Evolutionary conservation across 495 filamentous ascomycete species (phyloP).

Genomic region (Penicillium tannophilum): DNA sequence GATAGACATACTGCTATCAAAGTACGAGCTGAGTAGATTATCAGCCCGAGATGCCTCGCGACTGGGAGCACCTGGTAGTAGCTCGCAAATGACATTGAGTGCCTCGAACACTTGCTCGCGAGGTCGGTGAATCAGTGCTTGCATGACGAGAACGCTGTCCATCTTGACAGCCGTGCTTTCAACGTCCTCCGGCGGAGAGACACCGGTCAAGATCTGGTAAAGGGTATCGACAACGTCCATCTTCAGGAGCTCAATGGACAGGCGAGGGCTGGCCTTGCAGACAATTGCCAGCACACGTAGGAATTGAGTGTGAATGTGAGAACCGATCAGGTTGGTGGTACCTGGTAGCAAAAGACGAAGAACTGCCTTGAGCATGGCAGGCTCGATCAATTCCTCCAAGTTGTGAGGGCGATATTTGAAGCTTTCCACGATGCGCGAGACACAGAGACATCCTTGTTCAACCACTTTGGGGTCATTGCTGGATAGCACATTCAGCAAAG

Average conservation of each 20-base stretch:
- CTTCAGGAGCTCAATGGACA: constrained; percentile 90
- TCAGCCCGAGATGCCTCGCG: constrained; percentile 48
- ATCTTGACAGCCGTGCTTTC: constrained; percentile 87
- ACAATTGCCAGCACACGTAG: constrained; percentile 86
- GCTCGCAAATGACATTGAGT: constrained; percentile 95
- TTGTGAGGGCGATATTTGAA: constrained; percentile 86
- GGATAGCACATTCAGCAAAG: constrained; percentile 80
- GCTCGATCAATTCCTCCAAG: constrained; percentile 87
- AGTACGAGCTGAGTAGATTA: constrained; percentile 53
- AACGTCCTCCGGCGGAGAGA: constrained; percentile 80
- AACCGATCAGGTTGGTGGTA: constrained; percentile 92
- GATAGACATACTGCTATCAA: constrained; percentile 36
- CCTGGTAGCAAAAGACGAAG: constrained; percentile 91
- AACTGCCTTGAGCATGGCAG: constrained; percentile 81
- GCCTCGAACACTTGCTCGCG: constrained; percentile 97
- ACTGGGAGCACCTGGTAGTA: constrained; percentile 64
- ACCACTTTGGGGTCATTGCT: constrained; percentile 97
- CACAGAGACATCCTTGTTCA: constrained; percentile 93
- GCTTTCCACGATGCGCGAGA: constrained; percentile 95
- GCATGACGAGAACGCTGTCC: constrained; percentile 98
- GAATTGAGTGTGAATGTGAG: constrained; percentile 96
- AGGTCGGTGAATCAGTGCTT: constrained; percentile 95
- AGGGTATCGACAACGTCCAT: constrained; percentile 98
- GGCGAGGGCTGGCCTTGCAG: constrained; percentile 79
- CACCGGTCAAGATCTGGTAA: constrained; percentile 95